Base-by-base conservation (phyloP, 1,139 yeast species). In the Lodderomyces orthopsilosis region DNA sequence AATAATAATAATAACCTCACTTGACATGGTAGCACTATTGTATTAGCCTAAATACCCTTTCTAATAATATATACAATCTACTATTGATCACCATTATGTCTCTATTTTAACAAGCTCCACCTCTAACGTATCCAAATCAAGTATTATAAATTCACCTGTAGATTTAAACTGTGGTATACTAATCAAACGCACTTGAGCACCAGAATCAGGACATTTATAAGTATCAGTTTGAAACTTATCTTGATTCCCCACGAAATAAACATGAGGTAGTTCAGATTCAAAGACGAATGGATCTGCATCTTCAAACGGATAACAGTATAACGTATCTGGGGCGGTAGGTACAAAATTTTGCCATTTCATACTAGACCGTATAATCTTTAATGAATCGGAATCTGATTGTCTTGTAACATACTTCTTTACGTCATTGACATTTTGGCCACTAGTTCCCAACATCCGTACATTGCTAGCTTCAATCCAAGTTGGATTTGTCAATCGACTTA, bases 281-380 rank as follows among this genome's bases (percentile, higher is more conserved):
- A 93, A 59, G 2, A 88, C 75, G 61, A 93, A 90, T 2, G 98
- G 98, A 61, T 94, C 98, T 4, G 59, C 56, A 36, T 83, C 79
- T n/a, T 78, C 75, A 56, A 75, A 91, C 1, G 99, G 98, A 54
- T 89, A 90, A 51, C 95, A 84, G 69, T 87, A 86, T 37, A 93
- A 66, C 0, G 99, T 94, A 57, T 93, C 98, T 0, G 99, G 99
- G 1, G 96, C 95, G 0, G 98, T 90, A 2, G 98, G 98, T 0
- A 89, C 84, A 32, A 88, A 70, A 54, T 88, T 88, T 53, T 89
- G 93, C 96, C 97, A 93, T 42, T 71, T 66, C 34, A 94, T 61
- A 1, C 87, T 84, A 6, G 81, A 74, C 51, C 83, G 85, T 70
- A 90, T 75, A 51, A 89, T 67, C 19, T 76, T 73, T 13, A 81